Evolutionary conservation across 495 filamentous ascomycete genomes (phyloP).

Genomic region (Talaromyces trachyspermus): DNA sequence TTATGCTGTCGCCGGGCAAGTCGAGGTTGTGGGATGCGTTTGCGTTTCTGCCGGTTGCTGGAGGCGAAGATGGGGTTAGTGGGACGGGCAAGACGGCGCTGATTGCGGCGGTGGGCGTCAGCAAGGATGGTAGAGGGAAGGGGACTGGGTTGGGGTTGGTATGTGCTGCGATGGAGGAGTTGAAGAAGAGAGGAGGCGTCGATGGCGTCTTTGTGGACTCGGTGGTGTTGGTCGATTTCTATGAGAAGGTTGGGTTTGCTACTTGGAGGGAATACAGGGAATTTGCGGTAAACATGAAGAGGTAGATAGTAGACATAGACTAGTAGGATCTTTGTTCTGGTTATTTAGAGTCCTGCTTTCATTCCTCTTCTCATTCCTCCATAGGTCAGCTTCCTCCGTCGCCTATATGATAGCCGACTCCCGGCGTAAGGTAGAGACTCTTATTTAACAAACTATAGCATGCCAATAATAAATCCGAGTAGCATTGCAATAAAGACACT

Average conservation of each 20-base stretch:
- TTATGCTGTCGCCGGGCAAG: conserved; percentile 34
- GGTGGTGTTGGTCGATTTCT: conserved; percentile 44
- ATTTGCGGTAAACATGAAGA: too few species aligned
- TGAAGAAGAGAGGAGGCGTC: conserved; percentile 35
- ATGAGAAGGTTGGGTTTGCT: conserved; percentile 43
- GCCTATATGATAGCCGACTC: too few species aligned
- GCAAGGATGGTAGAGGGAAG: conserved; percentile 26
- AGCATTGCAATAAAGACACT: too few species aligned
- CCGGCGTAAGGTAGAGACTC: too few species aligned
- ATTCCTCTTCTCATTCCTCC: too few species aligned
- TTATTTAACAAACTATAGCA: too few species aligned
- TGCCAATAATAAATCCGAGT: too few species aligned
- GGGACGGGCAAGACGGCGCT: conserved; percentile 32
- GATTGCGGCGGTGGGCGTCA: conserved; percentile 44
- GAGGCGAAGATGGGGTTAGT: neutral
- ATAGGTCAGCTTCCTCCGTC: too few species aligned
- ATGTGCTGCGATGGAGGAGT: conserved; percentile 39
- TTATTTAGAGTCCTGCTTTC: too few species aligned
- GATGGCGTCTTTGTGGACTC: conserved; percentile 46
- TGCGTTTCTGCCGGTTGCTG: conserved; percentile 1
- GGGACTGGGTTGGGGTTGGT: conserved; percentile 42
- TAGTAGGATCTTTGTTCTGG: too few species aligned
- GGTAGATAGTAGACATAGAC: too few species aligned
- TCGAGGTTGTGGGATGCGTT: neutral
- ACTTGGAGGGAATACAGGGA: conserved; percentile 34